Base-by-base conservation (phyloP, 345 rosid species). In the Erysimum cheiranthoides region DNA sequence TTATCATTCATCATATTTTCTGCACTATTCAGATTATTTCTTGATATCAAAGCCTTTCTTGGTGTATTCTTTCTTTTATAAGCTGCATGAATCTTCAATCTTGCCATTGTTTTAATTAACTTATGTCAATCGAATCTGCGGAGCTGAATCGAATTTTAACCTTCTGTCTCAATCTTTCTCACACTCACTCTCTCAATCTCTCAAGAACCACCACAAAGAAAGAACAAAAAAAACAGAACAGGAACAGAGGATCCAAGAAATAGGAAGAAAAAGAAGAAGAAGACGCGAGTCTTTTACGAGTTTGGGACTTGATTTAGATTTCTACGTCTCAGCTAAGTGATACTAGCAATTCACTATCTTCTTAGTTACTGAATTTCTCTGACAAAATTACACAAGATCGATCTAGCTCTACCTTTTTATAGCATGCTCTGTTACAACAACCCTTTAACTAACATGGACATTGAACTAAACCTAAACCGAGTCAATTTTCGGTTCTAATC, bases 31-130 rank as follows among this genome's bases (percentile, higher is more conserved):
- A 17, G 2, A 10, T 13, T 36, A 16, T 17, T 16, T 5, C 28
- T 35, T 59, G 45, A 59, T 16, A 34, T 34, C 31, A 18, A 62
- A 62, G 18, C 4, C 21, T 63, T 63, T 2, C 0, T 5, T 8
- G 52, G 40, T 43, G 31, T 18, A 38, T 1, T 60, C 6, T 2
- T 36, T 36, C 12, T 36, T 36, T 18, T 60, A 38, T 6, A 52
- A 30, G 36, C n/a, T 64, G n/a, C 69, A 40, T 45, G 40, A 30
- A 65, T 45, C 51, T 42, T 45, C 30, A 30, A 65, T 45, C 51
- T 42, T 42, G 36, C 36, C 51, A 62, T 36, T 2, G 8, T 25
- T 40, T 27, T 28, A 32, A 14, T 11, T 40, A 40, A 40, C 4
- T 14, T 40, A 39, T 1, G 5, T 40, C n/a, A 40, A 34, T 5